Conservation (phyloP, 2,329 filamentous ascomycete species). For the Colletotrichum agaves region DNA sequence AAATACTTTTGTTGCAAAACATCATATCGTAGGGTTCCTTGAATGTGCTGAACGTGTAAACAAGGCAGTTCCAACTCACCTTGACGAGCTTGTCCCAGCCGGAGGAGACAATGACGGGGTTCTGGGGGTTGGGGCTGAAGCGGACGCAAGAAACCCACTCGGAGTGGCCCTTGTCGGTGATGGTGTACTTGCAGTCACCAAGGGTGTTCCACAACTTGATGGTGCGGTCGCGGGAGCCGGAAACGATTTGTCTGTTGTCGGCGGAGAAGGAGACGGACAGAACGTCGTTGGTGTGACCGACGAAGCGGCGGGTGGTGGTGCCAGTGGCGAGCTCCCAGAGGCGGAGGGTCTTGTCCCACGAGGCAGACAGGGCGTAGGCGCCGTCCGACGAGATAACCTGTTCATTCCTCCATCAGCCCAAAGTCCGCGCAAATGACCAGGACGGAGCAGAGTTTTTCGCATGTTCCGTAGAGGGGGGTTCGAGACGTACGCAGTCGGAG, state of each 20-base stretch:
- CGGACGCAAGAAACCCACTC: constrained; percentile 99
- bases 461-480: constrained; percentile 19
- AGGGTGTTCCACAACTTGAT: constrained; percentile 99
- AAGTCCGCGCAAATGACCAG: constrained; percentile 19
- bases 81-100: constrained; percentile 99
- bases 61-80: constrained; percentile 71
- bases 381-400: constrained; percentile 99
- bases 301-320: constrained; percentile 96
- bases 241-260: constrained; percentile 99
- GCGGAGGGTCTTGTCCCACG: constrained; percentile 99
- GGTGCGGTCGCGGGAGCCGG: constrained; percentile 95
- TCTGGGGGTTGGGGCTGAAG: constrained; percentile 99
- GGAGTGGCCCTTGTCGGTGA: constrained; percentile 99
- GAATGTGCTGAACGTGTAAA: background rate
- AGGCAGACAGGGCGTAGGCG: constrained; percentile 97
- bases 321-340: constrained; percentile 99
- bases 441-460: constrained; percentile 2
- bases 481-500: constrained; percentile 93
- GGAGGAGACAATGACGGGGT: constrained; percentile 98
- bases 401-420: constrained; percentile 51
- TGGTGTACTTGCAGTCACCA: constrained; percentile 99
- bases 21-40: constrained; percentile 75
- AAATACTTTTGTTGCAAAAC: constrained; percentile 97
- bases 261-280: constrained; percentile 99
- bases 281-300: constrained; percentile 99